Evolutionary conservation across 2,329 filamentous ascomycete genomes (phyloP).

Genomic region (Myotisia sp.): DNA sequence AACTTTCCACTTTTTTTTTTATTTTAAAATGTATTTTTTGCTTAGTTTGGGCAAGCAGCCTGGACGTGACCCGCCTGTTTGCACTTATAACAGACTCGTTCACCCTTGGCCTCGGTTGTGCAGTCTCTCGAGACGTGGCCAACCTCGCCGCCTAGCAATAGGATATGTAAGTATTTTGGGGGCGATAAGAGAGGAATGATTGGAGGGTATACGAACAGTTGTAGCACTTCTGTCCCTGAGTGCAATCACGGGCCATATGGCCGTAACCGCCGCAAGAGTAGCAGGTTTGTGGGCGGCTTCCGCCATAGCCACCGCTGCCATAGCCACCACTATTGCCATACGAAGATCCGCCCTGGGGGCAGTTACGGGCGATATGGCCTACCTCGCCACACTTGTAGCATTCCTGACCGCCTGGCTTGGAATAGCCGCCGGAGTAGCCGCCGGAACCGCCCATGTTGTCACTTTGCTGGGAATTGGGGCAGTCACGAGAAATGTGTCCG

Average conservation of each 20-base stretch:
- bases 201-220: constrained; percentile 52
- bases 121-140: constrained; percentile 94
- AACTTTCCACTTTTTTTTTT: no score
- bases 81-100: constrained; percentile 99
- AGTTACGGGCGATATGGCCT: constrained; percentile 77
- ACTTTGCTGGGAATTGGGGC: constrained; percentile 33
- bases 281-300: constrained; percentile 69
- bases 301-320: constrained; percentile 35
- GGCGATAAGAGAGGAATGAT: constrained; percentile 4
- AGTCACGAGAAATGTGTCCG: constrained; percentile 83
- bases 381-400: constrained; percentile 98
- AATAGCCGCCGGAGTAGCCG: constrained; percentile 31
- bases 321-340: constrained; percentile 36
- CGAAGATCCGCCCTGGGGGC: constrained; percentile 37
- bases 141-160: constrained; percentile 53
- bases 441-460: constrained; percentile 28
- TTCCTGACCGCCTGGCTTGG: constrained; percentile 39
- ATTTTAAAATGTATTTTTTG: neutral
- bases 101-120: constrained; percentile 74
- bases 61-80: constrained; percentile 79
- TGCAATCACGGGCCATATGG: constrained; percentile 96
- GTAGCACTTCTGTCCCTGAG: constrained; percentile 99
- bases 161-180: constrained; percentile 6
- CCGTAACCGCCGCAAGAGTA: constrained; percentile 96
- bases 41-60: constrained; percentile 77